These are phyloP conservation scores for Aspergillus novofumigatus DNA, from an alignment of 2,329 filamentous ascomycete genomes.

Conservation along the genomic window DNA sequence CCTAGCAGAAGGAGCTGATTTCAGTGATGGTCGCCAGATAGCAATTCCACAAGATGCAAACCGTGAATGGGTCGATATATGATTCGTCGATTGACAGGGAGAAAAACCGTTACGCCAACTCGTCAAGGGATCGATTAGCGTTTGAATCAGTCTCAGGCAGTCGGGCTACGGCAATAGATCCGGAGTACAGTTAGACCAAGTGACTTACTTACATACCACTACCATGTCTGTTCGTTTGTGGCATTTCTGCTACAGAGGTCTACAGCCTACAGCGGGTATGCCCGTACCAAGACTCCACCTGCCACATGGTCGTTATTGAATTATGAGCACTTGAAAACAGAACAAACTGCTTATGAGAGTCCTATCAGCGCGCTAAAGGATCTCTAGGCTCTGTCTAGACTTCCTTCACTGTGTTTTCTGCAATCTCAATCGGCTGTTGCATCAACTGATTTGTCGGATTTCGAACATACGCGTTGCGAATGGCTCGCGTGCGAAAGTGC, in stretches of 20 bases:
- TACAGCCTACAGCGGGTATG: constrained; percentile 24
- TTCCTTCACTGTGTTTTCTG: neutral
- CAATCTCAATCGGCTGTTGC: neutral
- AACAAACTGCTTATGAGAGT: neutral
- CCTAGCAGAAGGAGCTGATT: neutral
- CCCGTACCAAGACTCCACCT: constrained; percentile 29
- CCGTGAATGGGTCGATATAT: constrained; percentile 3
- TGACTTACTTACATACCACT: neutral
- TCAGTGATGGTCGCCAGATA: neutral
- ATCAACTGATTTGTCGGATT: neutral
- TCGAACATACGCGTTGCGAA: neutral
- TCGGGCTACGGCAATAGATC: neutral
- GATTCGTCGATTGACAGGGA: constrained; percentile 10
- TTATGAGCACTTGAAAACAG: constrained; percentile 5
- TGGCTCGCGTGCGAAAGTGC: neutral
- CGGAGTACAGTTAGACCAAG: too few relatives aligned
- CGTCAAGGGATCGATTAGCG: constrained; percentile 8
- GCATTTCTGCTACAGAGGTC: neutral
- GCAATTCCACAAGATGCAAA: neutral
- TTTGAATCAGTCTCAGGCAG: neutral
- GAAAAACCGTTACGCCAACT: constrained; percentile 33
- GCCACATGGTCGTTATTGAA: constrained; percentile 21
- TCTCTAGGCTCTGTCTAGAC: neutral
- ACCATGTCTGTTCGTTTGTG: neutral
- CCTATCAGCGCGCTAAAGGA: neutral